phyloP scores from a whole-genome alignment of 371 early-diverging fungal species.

The Mortierella sp. region DNA sequence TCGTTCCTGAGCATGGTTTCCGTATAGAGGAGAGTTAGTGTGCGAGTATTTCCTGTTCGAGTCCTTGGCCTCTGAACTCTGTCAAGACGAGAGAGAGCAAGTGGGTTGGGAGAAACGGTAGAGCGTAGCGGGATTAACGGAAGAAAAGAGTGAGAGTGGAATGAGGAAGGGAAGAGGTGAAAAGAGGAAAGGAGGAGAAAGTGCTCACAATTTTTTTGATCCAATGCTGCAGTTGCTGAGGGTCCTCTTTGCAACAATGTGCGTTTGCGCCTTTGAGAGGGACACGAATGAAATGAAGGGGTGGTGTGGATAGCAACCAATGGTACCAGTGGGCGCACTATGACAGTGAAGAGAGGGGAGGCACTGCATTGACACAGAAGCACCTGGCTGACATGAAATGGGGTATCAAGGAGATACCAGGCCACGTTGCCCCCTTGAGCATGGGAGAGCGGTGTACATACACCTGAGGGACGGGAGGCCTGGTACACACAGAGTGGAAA shows the following conservation, averaged over 20 bases:
- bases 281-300: constrained; percentile 4
- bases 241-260: not conserved
- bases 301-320: not conserved
- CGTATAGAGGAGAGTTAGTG: no score
- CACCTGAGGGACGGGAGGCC: no score
- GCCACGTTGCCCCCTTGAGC: no score
- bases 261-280: constrained; percentile 1
- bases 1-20: constrained; percentile 34
- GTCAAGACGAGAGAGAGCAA: not conserved
- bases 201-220: constrained; percentile 1
- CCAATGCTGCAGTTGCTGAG: not conserved
- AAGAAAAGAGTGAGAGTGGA: not conserved
- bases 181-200: not conserved
- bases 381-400: no score
- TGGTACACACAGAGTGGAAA: no score
- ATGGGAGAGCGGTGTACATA: no score
- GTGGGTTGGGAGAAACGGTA: not conserved
- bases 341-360: no score
- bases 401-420: no score
- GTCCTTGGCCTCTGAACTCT: not conserved
- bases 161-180: not conserved
- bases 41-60: no score
- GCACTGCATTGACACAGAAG: no score
- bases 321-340: no score
- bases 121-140: not conserved